Base-by-base conservation (phyloP, 306 rosid species). In the Malus asiatica region DNA sequence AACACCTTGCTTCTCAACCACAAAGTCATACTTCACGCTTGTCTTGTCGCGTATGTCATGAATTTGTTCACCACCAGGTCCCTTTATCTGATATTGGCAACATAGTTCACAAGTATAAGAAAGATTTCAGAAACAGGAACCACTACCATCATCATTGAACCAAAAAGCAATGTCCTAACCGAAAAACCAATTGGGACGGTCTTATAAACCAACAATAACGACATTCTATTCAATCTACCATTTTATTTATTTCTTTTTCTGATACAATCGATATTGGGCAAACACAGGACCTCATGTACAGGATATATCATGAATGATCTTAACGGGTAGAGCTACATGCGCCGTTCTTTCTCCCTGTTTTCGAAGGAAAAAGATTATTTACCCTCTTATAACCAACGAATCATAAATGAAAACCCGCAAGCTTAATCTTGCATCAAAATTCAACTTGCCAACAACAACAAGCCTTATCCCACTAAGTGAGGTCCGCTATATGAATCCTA, bases 31-130 rank as follows among this genome's bases (percentile, higher is more conserved):
- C 78, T 86, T 90, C 9, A 86, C 93, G 22, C 92, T 82, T 9
- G 87, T 82, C 83, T 78, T 88, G 57, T 86, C 93, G 13, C 88
- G 93, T 35, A 83, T 75, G 79, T 88, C 97, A 1, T 86, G 88
- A 77, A 92, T 83, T 76, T 89, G 97, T 44, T 96, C 99, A 2
- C 90, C 93, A 48, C 72, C 19, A 63, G 99, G 99, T 20, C 98
- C 99, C 79, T 90, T 96, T 14, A 93, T 80, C 98, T 96, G 80
- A 55, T 25, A 53, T 16, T 8, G 20, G 23, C 60, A 74, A 72
- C 58, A 77, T 65, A 15, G 45, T 38, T 32, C 44, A 9, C 44
- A 25, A 29, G 42, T 78, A 11, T 63, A 63, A 38, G 27, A 10
- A 3, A 81, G 80, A 55, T 52, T 77, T 67, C 11, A 8, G 27